phyloP scores from a whole-genome alignment of 2,329 filamentous ascomycete species.

The Thielaviopsis musarum region DNA sequence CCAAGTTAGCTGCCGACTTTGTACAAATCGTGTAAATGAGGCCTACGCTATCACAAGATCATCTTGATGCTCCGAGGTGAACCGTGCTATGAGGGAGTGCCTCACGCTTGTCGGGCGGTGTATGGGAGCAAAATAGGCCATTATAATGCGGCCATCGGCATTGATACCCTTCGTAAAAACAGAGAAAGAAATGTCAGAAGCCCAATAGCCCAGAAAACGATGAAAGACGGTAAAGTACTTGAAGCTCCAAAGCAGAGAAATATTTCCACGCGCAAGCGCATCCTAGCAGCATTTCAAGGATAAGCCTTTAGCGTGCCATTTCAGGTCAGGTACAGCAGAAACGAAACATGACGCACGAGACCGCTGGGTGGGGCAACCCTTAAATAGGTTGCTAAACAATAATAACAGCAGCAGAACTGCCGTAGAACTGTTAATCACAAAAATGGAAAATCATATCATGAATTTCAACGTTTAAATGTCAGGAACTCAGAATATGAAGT shows the following conservation, averaged over 20 bases:
- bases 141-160: conserved; percentile 23
- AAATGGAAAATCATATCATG: too few species aligned
- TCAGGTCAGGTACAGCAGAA: conserved; percentile 1
- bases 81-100: conserved; percentile 66
- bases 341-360: background rate
- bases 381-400: background rate
- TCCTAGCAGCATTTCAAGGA: conserved; percentile 6
- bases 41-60: conserved; percentile 77
- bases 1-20: conserved; percentile 16
- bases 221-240: background rate
- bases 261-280: conserved; percentile 2
- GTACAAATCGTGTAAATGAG: background rate
- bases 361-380: background rate
- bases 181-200: background rate
- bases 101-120: conserved; percentile 83
- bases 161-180: background rate
- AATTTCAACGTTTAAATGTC: too few species aligned
- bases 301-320: conserved; percentile 16
- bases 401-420: background rate
- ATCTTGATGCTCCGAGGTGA: conserved; percentile 58
- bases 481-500: too few species aligned
- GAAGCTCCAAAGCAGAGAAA: conserved; percentile 1
- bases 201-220: background rate
- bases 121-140: conserved; percentile 92
- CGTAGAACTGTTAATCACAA: too few species aligned